These are phyloP conservation scores for Cutaneotrichosporon spelunceum DNA, from an alignment of 1,284 basidiomycete species.

Conservation along the genomic window DNA sequence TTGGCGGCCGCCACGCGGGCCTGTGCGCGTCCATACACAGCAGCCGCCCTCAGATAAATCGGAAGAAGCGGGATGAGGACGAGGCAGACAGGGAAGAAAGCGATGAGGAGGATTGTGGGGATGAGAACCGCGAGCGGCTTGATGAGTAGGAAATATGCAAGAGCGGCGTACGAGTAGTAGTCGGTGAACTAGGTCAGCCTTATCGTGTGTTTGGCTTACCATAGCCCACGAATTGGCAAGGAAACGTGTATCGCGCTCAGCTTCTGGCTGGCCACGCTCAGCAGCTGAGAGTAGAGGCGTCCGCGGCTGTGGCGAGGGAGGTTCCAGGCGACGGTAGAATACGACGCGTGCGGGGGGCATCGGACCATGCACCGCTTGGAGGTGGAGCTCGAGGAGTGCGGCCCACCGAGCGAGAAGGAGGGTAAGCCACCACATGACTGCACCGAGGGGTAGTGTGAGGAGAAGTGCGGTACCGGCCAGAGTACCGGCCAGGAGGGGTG, in stretches of 20 bases:
- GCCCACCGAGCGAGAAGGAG: slow-evolving; percentile 47
- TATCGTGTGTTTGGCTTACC: slow-evolving; percentile 25
- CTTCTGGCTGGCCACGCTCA: slow-evolving; percentile 17
- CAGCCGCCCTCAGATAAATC: slow-evolving; percentile 35
- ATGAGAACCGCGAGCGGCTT: slow-evolving; percentile 48
- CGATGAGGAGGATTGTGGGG: slow-evolving; percentile 40
- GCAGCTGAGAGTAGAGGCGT: not conserved
- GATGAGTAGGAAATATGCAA: slow-evolving; percentile 49
- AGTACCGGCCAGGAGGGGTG: slow-evolving; percentile 44
- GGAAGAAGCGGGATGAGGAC: slow-evolving; percentile 40
- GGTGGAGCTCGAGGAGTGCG: slow-evolving; percentile 40
- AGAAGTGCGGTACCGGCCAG: slow-evolving; percentile 48
- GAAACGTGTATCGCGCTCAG: slow-evolving; percentile 46
- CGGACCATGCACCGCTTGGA: slow-evolving; percentile 9
- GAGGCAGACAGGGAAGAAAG: slow-evolving; percentile 35
- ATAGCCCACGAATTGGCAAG: slow-evolving; percentile 48
- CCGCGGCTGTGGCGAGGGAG: not conserved
- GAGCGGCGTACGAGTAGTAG: slow-evolving; percentile 48
- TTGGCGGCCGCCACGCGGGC: slow-evolving; percentile 46
- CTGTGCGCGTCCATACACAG: slow-evolving; percentile 47
- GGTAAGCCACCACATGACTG: slow-evolving; percentile 49
- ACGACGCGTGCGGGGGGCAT: slow-evolving; percentile 20
- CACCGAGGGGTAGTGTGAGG: slow-evolving; percentile 49
- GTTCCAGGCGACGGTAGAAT: slow-evolving; percentile 34
- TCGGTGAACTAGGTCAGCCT: slow-evolving; percentile 36